Base-by-base conservation (phyloP, 495 filamentous ascomycete genomes). In the Penicillium egyptiacum region DNA sequence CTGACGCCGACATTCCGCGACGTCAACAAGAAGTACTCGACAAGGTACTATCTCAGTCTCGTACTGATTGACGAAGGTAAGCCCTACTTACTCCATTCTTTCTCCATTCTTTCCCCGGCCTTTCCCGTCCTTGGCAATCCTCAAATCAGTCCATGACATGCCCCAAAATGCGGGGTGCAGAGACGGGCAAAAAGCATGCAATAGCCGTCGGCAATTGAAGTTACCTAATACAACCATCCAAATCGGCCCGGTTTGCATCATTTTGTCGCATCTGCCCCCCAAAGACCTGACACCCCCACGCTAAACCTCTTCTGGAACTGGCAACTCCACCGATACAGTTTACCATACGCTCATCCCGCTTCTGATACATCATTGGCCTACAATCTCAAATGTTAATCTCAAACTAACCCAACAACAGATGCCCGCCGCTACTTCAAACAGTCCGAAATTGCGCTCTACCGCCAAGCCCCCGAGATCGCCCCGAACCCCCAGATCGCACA, bases 11-110 rank as follows among this genome's bases (percentile, higher is more conserved):
- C 94, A 19, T 99, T 99, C 84, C 89, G 95, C 40, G 95, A 99
- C 73, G 94, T 99, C 57, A 99, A 99, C 85, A 99, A 98, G 84
- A 98, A 98, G 75, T 99, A 94, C 73, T 97, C 93, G 31, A 98
- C 95, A 53, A 82, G 94, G 61, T 99, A 99, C 76, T 98, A 99
- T 75, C 83, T 99, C 50, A 96, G 91, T 71, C 75, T 99, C 62
- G 94, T 99, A 10, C 80, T 98, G 61, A 98, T 98, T 60, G 93
- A 98, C 71, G 93, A 98, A 83, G 91, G 91, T 89, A 77, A 47
- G 79, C 70, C 23, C 26, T 39, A 37, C 25, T 45, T 39, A 39
- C 54, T 49, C 37, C 23, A 33, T 42, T 17, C 20, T 9, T 61
- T 42, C 45, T 26, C 20, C 28, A 42, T 44, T 37, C 52, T 39